phyloP scores from a whole-genome alignment of 1,284 basidiomycete genomes.

The Kwoniella shivajii region DNA sequence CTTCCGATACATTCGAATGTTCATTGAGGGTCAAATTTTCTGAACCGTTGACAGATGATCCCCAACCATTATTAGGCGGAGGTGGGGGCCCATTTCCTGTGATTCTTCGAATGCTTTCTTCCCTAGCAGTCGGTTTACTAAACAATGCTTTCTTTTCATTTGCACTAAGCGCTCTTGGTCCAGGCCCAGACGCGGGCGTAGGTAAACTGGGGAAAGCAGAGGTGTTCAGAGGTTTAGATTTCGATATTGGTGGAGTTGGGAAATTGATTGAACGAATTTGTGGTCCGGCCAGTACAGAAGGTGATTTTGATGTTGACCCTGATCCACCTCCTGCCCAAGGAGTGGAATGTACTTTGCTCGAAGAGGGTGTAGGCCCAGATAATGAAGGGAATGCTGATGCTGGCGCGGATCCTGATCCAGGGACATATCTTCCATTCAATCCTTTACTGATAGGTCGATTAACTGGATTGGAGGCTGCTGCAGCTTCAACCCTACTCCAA shows the following conservation, averaged over 20 bases:
- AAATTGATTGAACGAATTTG: slow-evolving; percentile 49
- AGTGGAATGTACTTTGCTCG: slow-evolving; percentile 35
- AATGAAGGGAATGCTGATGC: slow-evolving; percentile 44
- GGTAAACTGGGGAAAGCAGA: slow-evolving; percentile 74
- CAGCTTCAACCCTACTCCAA: slow-evolving; percentile 84
- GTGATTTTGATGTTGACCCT: slow-evolving; percentile 36
- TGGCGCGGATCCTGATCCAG: slow-evolving; percentile 35
- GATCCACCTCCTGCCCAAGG: slow-evolving; percentile 50
- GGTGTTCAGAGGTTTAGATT: slow-evolving; percentile 52
- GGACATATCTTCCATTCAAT: slow-evolving; percentile 40
- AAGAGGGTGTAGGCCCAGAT: slow-evolving; percentile 19
- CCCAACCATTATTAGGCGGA: slow-evolving; percentile 37
- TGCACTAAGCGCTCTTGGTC: slow-evolving; percentile 38
- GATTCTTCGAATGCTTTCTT: slow-evolving; percentile 70
- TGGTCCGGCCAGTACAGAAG: slow-evolving; percentile 35
- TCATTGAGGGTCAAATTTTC: slow-evolving; percentile 24
- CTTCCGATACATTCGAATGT: too few relatives aligned
- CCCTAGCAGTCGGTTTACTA: slow-evolving; percentile 62
- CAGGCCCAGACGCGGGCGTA: slow-evolving; percentile 41
- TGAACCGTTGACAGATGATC: slow-evolving; percentile 40
- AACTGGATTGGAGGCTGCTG: slow-evolving; percentile 65
- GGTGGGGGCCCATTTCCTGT: slow-evolving; percentile 61
- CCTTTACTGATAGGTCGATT: slow-evolving; percentile 52
- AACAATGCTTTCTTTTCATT: slow-evolving; percentile 50
- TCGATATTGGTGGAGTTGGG: slow-evolving; percentile 17